Evolutionary conservation across 768 basidiomycete species (phyloP).

Genomic region (Tulasnella sp.): DNA sequence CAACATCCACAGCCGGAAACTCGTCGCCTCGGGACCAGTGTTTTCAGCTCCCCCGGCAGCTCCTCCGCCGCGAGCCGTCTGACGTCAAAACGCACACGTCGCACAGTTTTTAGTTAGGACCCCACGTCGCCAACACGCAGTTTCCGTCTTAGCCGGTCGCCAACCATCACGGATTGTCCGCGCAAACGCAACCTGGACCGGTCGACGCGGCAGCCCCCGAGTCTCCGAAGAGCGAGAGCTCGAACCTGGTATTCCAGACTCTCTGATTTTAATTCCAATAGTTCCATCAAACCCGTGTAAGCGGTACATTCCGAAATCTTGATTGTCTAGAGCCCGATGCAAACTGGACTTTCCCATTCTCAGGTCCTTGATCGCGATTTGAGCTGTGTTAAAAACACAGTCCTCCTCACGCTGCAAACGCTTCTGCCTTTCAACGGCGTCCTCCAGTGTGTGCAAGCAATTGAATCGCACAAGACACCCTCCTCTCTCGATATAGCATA

Average conservation of each 20-base stretch:
- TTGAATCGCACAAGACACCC: neutral
- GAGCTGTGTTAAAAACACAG: constrained; percentile 3
- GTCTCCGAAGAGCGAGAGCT: neutral
- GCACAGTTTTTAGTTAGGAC: neutral
- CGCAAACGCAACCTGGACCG: neutral
- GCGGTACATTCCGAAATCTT: constrained; percentile 4
- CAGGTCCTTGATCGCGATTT: constrained; percentile 3
- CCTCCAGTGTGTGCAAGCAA: neutral
- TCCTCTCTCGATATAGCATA: neutral
- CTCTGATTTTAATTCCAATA: neutral
- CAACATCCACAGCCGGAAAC: neutral
- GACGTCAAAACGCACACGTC: neutral
- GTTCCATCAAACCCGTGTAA: neutral
- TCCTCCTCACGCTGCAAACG: neutral
- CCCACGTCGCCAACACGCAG: neutral
- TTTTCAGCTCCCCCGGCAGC: neutral
- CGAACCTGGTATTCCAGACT: neutral
- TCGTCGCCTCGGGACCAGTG: constrained; percentile 4
- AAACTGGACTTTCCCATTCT: constrained; percentile 3
- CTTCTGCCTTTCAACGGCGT: neutral
- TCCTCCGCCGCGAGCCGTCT: neutral
- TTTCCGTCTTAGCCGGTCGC: no score
- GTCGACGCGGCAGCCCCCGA: neutral
- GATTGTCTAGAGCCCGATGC: constrained; percentile 3
- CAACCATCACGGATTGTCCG: neutral